These are phyloP conservation scores for Acephala macrosclerotiorum DNA, from an alignment of 2,329 filamentous ascomycete species.

Conservation along the genomic window DNA sequence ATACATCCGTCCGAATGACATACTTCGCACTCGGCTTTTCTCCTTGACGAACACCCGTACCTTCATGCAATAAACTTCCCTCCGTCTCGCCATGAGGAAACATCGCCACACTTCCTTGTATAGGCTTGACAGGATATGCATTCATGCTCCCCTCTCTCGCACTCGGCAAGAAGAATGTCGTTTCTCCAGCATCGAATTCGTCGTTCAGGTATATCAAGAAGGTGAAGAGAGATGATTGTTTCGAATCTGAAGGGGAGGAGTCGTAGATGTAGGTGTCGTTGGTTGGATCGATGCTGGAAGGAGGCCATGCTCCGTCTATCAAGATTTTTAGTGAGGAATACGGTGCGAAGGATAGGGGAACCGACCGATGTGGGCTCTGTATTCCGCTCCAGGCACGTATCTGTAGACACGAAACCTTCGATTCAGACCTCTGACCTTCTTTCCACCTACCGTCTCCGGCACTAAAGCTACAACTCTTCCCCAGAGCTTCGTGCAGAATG, in stretches of 20 bases:
- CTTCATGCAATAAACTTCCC: slow-evolving; percentile 72
- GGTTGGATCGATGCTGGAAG: slow-evolving; percentile 65
- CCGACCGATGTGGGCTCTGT: slow-evolving; percentile 68
- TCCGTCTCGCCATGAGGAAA: slow-evolving; percentile 75
- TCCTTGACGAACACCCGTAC: slow-evolving; percentile 72
- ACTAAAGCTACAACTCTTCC: slow-evolving; percentile 64
- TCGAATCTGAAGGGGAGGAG: slow-evolving; percentile 62
- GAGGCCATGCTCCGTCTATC: slow-evolving; percentile 73
- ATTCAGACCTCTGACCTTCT: slow-evolving; percentile 68
- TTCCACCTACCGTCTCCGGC: slow-evolving; percentile 61
- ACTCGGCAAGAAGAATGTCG: slow-evolving; percentile 73
- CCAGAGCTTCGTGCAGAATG: slow-evolving; percentile 71
- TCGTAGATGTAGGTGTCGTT: slow-evolving; percentile 67
- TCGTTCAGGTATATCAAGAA: slow-evolving; percentile 76
- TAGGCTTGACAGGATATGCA: slow-evolving; percentile 71
- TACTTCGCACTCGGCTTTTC: slow-evolving; percentile 65
- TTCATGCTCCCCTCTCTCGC: slow-evolving; percentile 70
- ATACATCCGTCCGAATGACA: slow-evolving; percentile 74
- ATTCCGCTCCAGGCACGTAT: slow-evolving; percentile 77
- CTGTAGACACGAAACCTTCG: slow-evolving; percentile 75
- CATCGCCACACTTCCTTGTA: slow-evolving; percentile 72
- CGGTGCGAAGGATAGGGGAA: background rate
- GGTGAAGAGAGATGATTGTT: slow-evolving; percentile 73
- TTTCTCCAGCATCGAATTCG: slow-evolving; percentile 75
- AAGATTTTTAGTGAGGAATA: background rate